phyloP scores from a whole-genome alignment of 495 filamentous ascomycete genomes.

The Penicillium fimorum region DNA sequence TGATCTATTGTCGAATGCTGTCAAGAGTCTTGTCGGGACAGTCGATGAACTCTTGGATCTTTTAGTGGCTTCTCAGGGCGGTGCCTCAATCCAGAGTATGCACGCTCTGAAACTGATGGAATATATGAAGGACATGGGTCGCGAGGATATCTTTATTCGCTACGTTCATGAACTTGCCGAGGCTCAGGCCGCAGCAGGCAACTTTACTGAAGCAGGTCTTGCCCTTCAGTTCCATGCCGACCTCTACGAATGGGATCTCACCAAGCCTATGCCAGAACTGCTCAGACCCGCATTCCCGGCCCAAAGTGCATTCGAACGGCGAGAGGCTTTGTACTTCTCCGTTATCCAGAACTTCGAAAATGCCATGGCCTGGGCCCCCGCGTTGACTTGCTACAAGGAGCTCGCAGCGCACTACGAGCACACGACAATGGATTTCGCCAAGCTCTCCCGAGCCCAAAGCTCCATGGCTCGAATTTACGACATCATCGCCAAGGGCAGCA shows the following conservation, averaged over 20 bases:
- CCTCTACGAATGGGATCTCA: conserved; percentile 86
- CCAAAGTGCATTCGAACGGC: conserved; percentile 88
- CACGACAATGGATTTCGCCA: conserved; percentile 85
- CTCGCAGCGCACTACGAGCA: conserved; percentile 85
- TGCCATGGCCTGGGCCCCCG: conserved; percentile 86
- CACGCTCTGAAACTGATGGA: conserved; percentile 92
- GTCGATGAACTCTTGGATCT: conserved; percentile 91
- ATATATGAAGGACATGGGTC: conserved; percentile 94
- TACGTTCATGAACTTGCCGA: conserved; percentile 92
- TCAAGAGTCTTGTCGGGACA: conserved; percentile 74
- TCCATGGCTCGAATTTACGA: conserved; percentile 95
- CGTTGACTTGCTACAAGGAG: conserved; percentile 87
- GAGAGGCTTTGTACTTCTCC: conserved; percentile 86
- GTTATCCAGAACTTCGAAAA: conserved; percentile 95
- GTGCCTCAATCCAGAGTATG: conserved; percentile 74
- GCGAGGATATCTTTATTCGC: conserved; percentile 93
- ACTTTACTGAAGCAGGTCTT: conserved; percentile 87
- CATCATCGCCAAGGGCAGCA: conserved; percentile 74
- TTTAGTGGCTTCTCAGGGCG: conserved; percentile 85
- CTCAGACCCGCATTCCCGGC: conserved; percentile 73
- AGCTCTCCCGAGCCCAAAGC: conserved; percentile 82
- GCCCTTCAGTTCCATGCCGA: conserved; percentile 90
- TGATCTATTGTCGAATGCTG: conserved; percentile 72
- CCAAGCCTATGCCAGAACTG: conserved; percentile 63
- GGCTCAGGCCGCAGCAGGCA: conserved; percentile 69